These are phyloP conservation scores for Calonectria pseudoturangicola DNA, from an alignment of 2,329 filamentous ascomycete genomes.

Conservation along the genomic window DNA sequence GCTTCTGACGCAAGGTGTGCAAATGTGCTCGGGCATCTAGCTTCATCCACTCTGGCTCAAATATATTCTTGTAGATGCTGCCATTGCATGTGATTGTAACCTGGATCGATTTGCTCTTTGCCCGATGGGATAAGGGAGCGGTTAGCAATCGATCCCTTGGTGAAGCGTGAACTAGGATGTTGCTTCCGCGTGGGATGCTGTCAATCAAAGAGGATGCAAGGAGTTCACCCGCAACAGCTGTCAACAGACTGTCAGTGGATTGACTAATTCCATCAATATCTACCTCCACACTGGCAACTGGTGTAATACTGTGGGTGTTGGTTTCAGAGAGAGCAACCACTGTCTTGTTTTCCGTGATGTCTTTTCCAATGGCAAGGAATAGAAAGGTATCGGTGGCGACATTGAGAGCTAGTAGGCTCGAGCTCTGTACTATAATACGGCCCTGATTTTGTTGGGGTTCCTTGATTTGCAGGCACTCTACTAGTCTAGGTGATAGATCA, in stretches of 20 bases:
- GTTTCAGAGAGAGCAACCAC: not conserved
- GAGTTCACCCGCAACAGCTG: not conserved
- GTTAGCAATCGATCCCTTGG: not conserved
- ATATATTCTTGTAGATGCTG: not conserved
- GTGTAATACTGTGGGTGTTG: not conserved
- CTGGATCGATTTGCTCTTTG: not conserved
- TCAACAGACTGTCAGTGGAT: not conserved
- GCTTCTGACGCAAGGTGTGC: not conserved
- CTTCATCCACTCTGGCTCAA: not conserved
- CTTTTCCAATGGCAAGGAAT: no score
- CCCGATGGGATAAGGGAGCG: not conserved
- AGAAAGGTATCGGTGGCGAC: no score
- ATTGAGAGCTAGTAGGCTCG: no score
- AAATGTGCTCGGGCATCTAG: not conserved
- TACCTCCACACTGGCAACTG: no score
- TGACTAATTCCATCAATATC: no score
- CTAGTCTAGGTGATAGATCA: no score
- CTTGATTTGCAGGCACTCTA: no score
- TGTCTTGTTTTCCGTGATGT: not conserved
- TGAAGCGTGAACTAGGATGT: not conserved
- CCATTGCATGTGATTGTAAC: not conserved
- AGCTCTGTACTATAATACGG: no score
- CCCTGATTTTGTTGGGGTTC: no score
- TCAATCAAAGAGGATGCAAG: not conserved
- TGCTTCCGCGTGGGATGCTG: not conserved